Conservation (phyloP, 2,329 filamentous ascomycete genomes). For the Diaporthe batatas region DNA sequence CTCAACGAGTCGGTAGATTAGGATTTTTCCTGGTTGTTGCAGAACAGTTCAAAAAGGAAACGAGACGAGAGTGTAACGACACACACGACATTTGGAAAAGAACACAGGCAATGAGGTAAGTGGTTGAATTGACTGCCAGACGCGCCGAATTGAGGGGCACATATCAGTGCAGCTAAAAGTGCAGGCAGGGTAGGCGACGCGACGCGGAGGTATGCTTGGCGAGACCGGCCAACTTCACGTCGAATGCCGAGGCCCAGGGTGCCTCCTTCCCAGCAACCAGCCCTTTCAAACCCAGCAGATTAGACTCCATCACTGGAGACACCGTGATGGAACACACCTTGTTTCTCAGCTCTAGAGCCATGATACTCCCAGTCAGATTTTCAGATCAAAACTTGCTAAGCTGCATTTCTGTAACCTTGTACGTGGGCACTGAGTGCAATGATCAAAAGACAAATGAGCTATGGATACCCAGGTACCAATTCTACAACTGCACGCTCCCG, state of each 20-base stretch:
- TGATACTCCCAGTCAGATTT: background rate
- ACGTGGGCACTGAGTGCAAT: background rate
- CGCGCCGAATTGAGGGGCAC: too few relatives aligned
- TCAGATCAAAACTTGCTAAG: background rate
- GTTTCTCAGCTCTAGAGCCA: background rate
- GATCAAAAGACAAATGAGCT: background rate
- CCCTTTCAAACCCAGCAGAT: background rate
- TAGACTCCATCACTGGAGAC: background rate
- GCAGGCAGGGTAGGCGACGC: too few relatives aligned
- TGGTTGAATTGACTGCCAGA: background rate
- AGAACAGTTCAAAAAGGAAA: background rate
- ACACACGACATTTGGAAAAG: too few relatives aligned
- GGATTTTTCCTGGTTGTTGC: too few relatives aligned
- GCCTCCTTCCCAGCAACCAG: background rate
- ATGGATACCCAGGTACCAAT: too few relatives aligned
- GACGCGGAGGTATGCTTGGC: too few relatives aligned
- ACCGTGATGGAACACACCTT: background rate
- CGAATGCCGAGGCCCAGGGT: background rate
- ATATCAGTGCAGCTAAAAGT: too few relatives aligned
- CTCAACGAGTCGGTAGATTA: background rate
- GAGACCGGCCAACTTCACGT: too few relatives aligned
- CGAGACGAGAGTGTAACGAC: too few relatives aligned
- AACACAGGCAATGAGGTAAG: background rate
- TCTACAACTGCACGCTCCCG: background rate
- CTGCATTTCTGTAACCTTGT: background rate